phyloP scores from a whole-genome alignment of 306 rosid genomes.

The Dicorynia guianensis region DNA sequence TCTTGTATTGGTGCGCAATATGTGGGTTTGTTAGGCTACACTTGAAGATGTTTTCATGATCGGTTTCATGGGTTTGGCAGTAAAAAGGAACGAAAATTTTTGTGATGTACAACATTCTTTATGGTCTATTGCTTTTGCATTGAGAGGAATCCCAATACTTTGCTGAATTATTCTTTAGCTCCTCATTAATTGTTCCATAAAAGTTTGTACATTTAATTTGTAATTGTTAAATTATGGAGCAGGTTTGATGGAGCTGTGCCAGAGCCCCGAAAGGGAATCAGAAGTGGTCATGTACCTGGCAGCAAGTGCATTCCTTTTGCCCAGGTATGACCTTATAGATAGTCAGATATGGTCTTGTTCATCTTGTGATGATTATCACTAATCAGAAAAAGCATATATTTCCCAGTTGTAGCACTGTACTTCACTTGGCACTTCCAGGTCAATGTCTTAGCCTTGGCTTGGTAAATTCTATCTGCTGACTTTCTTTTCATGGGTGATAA shows the following conservation, averaged over 20 bases:
- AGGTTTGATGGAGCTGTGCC: constrained; percentile 82
- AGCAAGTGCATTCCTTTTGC: constrained; percentile 87
- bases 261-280: constrained; percentile 91
- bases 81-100: neutral
- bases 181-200: neutral
- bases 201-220: neutral
- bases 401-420: neutral
- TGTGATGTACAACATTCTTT: neutral
- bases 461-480: neutral
- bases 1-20: neutral
- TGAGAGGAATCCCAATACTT: neutral
- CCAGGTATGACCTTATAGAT: constrained; percentile 53
- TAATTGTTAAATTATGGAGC: constrained; percentile 41
- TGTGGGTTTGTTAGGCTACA: neutral
- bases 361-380: constrained; percentile 1
- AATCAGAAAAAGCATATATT: constrained; percentile 14
- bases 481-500: neutral
- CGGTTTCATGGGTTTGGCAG: too few species aligned
- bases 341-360: neutral
- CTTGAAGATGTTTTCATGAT: neutral
- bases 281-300: constrained; percentile 93
- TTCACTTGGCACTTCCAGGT: constrained; percentile 24
- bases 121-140: neutral
- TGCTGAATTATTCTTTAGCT: neutral
- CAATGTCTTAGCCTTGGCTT: constrained; percentile 17